Evolutionary conservation across 2,329 filamentous ascomycete species (phyloP).

Genomic region (Orbilia quercus): DNA sequence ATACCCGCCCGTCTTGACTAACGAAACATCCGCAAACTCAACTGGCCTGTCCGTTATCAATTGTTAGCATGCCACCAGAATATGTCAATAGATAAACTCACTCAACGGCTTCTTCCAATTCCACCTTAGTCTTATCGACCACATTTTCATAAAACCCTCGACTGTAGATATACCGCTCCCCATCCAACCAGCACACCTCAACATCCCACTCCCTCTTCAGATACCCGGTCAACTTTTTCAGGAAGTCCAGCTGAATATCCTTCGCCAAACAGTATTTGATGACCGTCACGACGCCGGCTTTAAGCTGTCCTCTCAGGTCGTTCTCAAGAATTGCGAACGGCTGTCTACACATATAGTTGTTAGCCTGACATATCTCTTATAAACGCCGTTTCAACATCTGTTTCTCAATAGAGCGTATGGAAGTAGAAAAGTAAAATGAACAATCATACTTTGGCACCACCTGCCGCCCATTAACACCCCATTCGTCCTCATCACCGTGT

Average conservation of each 20-base stretch:
- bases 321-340: constrained; percentile 47
- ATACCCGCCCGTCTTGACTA: not conserved
- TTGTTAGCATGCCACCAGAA: not conserved
- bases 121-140: constrained; percentile 13
- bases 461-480: constrained; percentile 37
- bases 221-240: constrained; percentile 57
- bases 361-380: constrained; percentile 7
- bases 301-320: constrained; percentile 51
- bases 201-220: constrained; percentile 39
- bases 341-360: constrained; percentile 26
- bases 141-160: constrained; percentile 17
- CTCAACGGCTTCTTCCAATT: constrained; percentile 21
- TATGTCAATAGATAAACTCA: constrained; percentile 7
- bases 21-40: constrained; percentile 8
- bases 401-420: too few species aligned
- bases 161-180: constrained; percentile 39
- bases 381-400: constrained; percentile 33
- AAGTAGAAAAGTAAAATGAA: too few species aligned
- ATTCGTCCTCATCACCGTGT: constrained; percentile 32
- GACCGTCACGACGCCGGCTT: constrained; percentile 51
- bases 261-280: constrained; percentile 56
- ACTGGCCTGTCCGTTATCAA: constrained; percentile 9
- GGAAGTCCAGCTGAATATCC: constrained; percentile 57
- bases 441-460: constrained; percentile 42
- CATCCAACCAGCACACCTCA: constrained; percentile 54